These are phyloP conservation scores for Fusarium dlaminii DNA, from an alignment of 2,329 filamentous ascomycete genomes.

Conservation along the genomic window DNA sequence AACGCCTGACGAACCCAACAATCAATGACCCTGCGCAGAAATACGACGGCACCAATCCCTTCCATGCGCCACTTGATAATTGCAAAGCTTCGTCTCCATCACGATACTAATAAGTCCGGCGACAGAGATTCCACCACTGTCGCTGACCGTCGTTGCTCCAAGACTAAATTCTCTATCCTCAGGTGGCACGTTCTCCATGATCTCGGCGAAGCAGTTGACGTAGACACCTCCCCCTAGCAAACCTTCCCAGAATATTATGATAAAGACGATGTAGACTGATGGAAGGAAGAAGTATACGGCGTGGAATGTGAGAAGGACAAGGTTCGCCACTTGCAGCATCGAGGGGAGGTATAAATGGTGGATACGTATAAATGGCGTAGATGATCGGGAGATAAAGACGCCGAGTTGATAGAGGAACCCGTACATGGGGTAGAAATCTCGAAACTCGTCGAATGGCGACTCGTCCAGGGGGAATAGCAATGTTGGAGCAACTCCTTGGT, in stretches of 20 bases:
- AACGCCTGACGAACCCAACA: constrained; percentile 5
- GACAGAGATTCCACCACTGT: constrained; percentile 89
- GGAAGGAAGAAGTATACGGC: constrained; percentile 84
- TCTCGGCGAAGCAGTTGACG: constrained; percentile 95
- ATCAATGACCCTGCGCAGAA: constrained; percentile 44
- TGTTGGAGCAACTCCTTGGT: constrained; percentile 91
- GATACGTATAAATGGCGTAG: constrained; percentile 85
- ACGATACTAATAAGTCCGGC: constrained; percentile 86
- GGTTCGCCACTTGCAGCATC: constrained; percentile 81
- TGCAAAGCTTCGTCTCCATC: constrained; percentile 83
- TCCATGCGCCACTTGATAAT: constrained; percentile 84
- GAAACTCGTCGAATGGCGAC: constrained; percentile 82
- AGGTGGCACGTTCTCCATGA: constrained; percentile 80
- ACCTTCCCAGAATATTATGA: constrained; percentile 93
- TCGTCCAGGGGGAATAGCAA: constrained; percentile 82
- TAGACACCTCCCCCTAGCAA: constrained; percentile 91
- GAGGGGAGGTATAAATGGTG: constrained; percentile 84
- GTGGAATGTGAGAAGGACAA: constrained; percentile 77
- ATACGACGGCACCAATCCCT: constrained; percentile 76
- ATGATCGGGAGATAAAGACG: constrained; percentile 93
- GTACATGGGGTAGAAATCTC: constrained; percentile 94
- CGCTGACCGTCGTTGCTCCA: constrained; percentile 89
- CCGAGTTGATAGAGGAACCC: constrained; percentile 94
- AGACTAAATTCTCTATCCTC: constrained; percentile 91
- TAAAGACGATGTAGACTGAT: constrained; percentile 84